These are phyloP conservation scores for Carex arenaria DNA, from an alignment of 202 grass and related monocot genomes.

Conservation along the genomic window DNA sequence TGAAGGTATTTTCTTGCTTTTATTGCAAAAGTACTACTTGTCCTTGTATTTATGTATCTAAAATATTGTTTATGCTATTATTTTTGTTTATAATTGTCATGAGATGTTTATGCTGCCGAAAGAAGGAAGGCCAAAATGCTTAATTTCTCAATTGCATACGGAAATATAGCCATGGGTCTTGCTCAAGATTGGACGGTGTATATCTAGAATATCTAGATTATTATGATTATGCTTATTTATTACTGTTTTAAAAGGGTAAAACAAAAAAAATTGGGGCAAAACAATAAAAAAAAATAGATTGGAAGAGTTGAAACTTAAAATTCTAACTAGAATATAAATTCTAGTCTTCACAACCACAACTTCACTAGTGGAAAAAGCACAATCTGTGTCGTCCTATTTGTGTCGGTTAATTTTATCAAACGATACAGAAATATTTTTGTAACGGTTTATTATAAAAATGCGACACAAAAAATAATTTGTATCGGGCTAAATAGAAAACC, in stretches of 20 bases:
- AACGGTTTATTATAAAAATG: too few species aligned
- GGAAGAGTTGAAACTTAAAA: too few species aligned
- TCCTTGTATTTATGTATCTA: slow-evolving; percentile 17
- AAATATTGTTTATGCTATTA: background rate
- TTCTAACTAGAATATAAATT: too few species aligned
- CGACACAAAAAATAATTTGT: too few species aligned
- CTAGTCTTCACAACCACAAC: too few species aligned
- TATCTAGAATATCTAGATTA: background rate
- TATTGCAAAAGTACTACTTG: slow-evolving; percentile 9
- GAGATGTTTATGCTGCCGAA: slow-evolving; percentile 53
- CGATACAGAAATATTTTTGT: too few species aligned
- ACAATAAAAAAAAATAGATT: too few species aligned
- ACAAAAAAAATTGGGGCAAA: too few species aligned
- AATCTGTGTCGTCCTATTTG: too few species aligned
- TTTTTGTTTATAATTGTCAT: background rate
- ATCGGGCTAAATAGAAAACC: too few species aligned
- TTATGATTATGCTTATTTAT: background rate
- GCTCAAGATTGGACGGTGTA: slow-evolving; percentile 87
- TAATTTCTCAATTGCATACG: slow-evolving; percentile 95
- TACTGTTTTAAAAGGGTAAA: background rate
- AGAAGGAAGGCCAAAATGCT: slow-evolving; percentile 98
- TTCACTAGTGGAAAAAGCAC: too few species aligned
- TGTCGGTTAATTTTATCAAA: too few species aligned
- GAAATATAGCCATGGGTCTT: slow-evolving; percentile 83
- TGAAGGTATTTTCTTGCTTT: slow-evolving; percentile 44